phyloP scores from a whole-genome alignment of 2,329 filamentous ascomycete species.

The Sporothrix mexicana region DNA sequence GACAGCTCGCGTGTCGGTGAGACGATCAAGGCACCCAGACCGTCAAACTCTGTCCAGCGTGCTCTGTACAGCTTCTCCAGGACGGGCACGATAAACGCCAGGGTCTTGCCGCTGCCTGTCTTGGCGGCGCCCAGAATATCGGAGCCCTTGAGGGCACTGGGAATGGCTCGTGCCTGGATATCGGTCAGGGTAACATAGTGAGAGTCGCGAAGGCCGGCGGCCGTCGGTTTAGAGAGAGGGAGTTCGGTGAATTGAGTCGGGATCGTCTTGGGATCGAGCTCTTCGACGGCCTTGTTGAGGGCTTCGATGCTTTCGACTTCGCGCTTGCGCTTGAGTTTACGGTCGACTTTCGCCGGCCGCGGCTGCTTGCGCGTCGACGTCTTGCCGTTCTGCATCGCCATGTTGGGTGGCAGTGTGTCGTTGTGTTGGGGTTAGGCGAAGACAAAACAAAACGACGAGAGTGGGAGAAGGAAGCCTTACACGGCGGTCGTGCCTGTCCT shows the following conservation, averaged over 20 bases:
- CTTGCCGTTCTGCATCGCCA: slow-evolving; percentile 33
- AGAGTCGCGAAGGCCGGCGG: slow-evolving; percentile 77
- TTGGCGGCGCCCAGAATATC: slow-evolving; percentile 96
- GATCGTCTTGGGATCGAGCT: slow-evolving; percentile 60
- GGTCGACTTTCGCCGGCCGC: slow-evolving; percentile 35
- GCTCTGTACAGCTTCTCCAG: slow-evolving; percentile 89
- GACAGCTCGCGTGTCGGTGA: slow-evolving; percentile 94
- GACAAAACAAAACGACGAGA: no score
- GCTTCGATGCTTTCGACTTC: slow-evolving; percentile 41
- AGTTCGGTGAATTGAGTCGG: slow-evolving; percentile 78
- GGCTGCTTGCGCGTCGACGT: slow-evolving; percentile 26
- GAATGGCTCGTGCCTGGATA: slow-evolving; percentile 88
- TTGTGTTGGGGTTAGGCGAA: no score
- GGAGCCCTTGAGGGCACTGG: slow-evolving; percentile 78
- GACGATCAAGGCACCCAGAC: slow-evolving; percentile 88
- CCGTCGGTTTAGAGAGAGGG: slow-evolving; percentile 82
- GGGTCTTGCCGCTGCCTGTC: slow-evolving; percentile 93
- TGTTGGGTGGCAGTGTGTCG: slow-evolving; percentile 3
- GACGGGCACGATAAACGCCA: slow-evolving; percentile 90
- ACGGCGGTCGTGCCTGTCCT: not conserved
- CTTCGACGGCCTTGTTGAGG: slow-evolving; percentile 40
- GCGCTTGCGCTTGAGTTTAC: slow-evolving; percentile 41
- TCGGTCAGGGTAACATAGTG: slow-evolving; percentile 92
- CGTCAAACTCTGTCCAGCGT: slow-evolving; percentile 89
- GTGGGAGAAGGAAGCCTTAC: not conserved